Evolutionary conservation across 1,139 yeast genomes (phyloP).

Genomic region (Taiozyma sp.): DNA sequence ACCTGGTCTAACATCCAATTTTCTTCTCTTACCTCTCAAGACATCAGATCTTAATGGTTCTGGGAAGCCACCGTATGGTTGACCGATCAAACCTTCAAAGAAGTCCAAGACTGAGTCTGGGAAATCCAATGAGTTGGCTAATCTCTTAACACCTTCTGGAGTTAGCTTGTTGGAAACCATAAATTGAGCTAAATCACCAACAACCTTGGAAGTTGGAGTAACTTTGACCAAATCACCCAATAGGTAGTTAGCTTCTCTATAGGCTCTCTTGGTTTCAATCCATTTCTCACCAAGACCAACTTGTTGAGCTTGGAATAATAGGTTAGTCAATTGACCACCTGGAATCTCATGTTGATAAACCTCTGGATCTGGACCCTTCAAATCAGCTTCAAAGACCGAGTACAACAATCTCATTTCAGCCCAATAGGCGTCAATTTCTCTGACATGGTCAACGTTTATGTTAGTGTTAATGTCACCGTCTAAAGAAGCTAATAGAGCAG

Average conservation of each 20-base stretch:
- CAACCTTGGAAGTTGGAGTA: conserved; percentile 98
- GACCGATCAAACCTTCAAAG: conserved; percentile 99
- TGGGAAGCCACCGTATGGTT: conserved; percentile 99
- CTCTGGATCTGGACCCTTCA: conserved; percentile 99
- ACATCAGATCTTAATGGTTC: conserved; percentile 94
- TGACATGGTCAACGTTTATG: conserved; percentile 58
- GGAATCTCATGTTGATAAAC: conserved; percentile 98
- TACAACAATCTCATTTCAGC: conserved; percentile 96
- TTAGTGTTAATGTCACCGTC: conserved; percentile 85
- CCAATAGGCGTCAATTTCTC: conserved; percentile 93
- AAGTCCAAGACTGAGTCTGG: conserved; percentile 97
- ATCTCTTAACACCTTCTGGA: conserved; percentile 77
- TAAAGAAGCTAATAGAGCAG: conserved; percentile 86
- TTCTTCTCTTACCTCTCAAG: conserved; percentile 84
- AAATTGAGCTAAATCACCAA: conserved; percentile 97
- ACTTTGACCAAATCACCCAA: conserved; percentile 97
- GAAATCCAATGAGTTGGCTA: conserved; percentile 91
- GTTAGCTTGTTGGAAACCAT: conserved; percentile 94
- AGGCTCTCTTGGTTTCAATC: conserved; percentile 92
- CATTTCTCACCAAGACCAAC: conserved; percentile 95
- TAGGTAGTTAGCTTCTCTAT: conserved; percentile 81
- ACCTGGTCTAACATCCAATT: conserved; percentile 88
- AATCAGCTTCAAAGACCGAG: conserved; percentile 96
- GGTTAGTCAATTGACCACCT: conserved; percentile 97
- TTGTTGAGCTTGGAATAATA: conserved; percentile 98